Evolutionary conservation across 805 yeast species (phyloP).

Genomic region (Metschnikowia drakensbergensis): DNA sequence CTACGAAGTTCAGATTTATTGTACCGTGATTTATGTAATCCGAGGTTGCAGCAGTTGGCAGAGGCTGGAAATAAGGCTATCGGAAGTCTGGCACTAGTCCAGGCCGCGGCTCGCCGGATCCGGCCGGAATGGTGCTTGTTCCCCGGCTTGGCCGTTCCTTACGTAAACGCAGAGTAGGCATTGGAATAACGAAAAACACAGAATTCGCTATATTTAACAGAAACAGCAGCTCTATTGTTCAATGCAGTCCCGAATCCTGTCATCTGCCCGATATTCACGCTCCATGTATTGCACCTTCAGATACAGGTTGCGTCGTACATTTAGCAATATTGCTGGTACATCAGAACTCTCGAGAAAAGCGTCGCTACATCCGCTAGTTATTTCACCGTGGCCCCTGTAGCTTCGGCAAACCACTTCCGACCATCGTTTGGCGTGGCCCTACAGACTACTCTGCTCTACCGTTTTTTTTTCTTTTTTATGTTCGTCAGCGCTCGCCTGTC

Average conservation of each 20-base stretch:
- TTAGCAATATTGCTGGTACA: not conserved
- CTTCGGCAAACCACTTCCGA: too few species aligned
- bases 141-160: too few species aligned
- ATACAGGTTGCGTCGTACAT: slow-evolving; percentile 3
- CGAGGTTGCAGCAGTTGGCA: too few species aligned
- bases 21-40: too few species aligned
- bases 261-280: not conserved
- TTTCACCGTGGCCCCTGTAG: not conserved
- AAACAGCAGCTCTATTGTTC: too few species aligned
- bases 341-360: not conserved
- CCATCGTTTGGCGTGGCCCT: not conserved
- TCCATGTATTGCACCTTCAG: not conserved
- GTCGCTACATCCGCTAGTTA: not conserved
- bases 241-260: too few species aligned
- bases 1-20: too few species aligned
- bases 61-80: too few species aligned
- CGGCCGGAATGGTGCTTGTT: not conserved
- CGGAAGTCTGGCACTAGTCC: too few species aligned
- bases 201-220: too few species aligned
- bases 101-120: not conserved
- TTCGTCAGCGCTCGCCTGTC: slow-evolving; percentile 1
- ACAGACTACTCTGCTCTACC: not conserved
- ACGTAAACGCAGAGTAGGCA: too few species aligned
- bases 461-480: not conserved
- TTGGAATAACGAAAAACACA: too few species aligned